Conservation (phyloP, 176 grass and related monocot genomes). For the Chrysopogon serrulatus region DNA sequence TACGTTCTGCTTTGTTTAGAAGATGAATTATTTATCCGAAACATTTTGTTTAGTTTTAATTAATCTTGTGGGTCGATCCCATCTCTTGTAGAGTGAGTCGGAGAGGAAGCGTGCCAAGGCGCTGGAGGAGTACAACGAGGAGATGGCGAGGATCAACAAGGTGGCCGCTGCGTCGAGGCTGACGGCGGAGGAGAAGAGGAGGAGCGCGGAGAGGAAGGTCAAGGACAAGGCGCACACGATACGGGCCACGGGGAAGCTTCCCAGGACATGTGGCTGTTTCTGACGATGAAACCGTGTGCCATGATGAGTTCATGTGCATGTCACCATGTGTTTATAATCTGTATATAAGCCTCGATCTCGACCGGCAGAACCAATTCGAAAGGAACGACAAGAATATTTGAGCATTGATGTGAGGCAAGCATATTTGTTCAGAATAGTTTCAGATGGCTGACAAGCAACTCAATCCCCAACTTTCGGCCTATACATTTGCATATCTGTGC, state of each 20-base stretch:
- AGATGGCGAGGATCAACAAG: constrained; percentile 51
- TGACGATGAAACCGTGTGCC: neutral
- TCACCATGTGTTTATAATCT: neutral
- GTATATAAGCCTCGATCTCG: neutral
- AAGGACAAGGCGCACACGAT: constrained; percentile 54
- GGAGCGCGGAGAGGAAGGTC: constrained; percentile 41
- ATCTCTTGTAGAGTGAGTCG: constrained; percentile 26
- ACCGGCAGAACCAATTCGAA: neutral
- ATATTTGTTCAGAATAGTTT: neutral
- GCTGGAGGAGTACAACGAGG: constrained; percentile 42
- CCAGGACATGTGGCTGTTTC: constrained; percentile 44
- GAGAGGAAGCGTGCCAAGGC: constrained; percentile 38
- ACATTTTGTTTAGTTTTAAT: neutral
- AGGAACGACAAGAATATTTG: neutral
- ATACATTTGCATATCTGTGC: no score
- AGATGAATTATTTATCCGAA: neutral
- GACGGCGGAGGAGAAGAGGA: constrained; percentile 46
- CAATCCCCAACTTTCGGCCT: no score
- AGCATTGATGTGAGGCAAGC: neutral
- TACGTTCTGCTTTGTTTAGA: neutral
- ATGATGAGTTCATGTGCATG: neutral
- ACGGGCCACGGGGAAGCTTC: constrained; percentile 31
- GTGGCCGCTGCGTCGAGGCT: constrained; percentile 33
- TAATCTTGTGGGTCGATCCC: neutral
- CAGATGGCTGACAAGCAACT: neutral